Percentiles rank a stretch among this genome's conserved stretches.
phyloP scores from a whole-genome alignment of 2,329 filamentous ascomycete species.

The Stromatinia cepivora region DNA sequence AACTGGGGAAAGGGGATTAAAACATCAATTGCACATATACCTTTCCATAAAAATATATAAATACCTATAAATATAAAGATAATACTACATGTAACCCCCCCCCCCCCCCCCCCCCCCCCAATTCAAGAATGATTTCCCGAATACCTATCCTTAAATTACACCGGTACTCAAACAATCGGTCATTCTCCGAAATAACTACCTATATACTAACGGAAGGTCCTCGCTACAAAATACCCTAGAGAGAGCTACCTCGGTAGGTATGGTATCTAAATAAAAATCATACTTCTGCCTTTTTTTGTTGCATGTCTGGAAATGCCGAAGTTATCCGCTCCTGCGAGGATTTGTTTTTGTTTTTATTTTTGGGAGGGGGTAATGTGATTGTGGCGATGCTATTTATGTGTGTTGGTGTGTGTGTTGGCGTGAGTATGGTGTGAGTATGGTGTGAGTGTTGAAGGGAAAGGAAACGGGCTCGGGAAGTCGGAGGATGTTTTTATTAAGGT shows the following conservation, averaged over 20 bases:
- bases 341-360: not conserved
- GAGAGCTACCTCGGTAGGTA: too few relatives aligned
- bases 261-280: not conserved
- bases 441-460: not conserved
- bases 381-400: not conserved
- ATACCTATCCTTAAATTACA: not conserved
- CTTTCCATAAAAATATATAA: not conserved
- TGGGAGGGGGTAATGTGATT: not conserved
- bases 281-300: not conserved
- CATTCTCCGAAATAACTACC: not conserved
- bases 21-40: not conserved
- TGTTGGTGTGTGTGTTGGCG: not conserved
- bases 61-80: not conserved
- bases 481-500: not conserved
- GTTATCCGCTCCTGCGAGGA: conserved; percentile 8
- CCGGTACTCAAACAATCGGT: not conserved
- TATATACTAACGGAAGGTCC: too few relatives aligned
- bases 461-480: not conserved
- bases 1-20: too few relatives aligned
- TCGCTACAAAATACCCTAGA: not conserved
- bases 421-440: not conserved
- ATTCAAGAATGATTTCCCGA: not conserved
- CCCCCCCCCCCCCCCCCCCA: too few relatives aligned
- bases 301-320: conserved; percentile 12
- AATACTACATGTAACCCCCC: not conserved